Evolutionary conservation across 768 basidiomycete genomes (phyloP).

Genomic region (Auricularia heimuer): DNA sequence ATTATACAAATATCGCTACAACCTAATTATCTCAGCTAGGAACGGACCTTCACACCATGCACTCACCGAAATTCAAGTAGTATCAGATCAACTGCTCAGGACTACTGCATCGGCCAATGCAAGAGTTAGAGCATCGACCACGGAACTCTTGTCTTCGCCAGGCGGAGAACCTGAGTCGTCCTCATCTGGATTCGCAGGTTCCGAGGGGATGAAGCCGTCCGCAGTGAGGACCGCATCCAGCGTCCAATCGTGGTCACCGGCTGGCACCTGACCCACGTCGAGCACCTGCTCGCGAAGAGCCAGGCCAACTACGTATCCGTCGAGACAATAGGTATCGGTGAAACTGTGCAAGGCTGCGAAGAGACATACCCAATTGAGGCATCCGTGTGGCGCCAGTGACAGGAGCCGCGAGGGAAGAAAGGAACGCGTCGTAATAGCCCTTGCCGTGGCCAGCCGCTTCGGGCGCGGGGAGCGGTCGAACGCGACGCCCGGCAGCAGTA

Average conservation of each 20-base stretch:
- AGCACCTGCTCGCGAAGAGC: slow-evolving; percentile 56
- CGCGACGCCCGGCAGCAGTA: slow-evolving; percentile 64
- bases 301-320: slow-evolving; percentile 42
- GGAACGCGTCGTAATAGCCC: slow-evolving; percentile 73
- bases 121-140: too few species aligned
- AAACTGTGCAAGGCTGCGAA: too few species aligned
- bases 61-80: too few species aligned
- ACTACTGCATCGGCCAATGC: too few species aligned
- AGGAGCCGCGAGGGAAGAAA: slow-evolving; percentile 35
- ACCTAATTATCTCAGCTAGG: too few species aligned
- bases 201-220: neutral
- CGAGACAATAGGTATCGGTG: neutral
- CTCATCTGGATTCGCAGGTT: neutral
- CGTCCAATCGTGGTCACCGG: slow-evolving; percentile 48
- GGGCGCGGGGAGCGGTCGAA: slow-evolving; percentile 54
- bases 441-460: slow-evolving; percentile 64
- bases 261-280: slow-evolving; percentile 39
- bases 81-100: too few species aligned
- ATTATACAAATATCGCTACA: too few species aligned
- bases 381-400: slow-evolving; percentile 46
- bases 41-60: too few species aligned
- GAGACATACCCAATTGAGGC: slow-evolving; percentile 8
- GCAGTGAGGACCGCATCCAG: slow-evolving; percentile 45
- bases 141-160: too few species aligned
- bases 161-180: too few species aligned